Evolutionary conservation across 805 yeast species (phyloP).

Genomic region (Ogataea chonburiensis): DNA sequence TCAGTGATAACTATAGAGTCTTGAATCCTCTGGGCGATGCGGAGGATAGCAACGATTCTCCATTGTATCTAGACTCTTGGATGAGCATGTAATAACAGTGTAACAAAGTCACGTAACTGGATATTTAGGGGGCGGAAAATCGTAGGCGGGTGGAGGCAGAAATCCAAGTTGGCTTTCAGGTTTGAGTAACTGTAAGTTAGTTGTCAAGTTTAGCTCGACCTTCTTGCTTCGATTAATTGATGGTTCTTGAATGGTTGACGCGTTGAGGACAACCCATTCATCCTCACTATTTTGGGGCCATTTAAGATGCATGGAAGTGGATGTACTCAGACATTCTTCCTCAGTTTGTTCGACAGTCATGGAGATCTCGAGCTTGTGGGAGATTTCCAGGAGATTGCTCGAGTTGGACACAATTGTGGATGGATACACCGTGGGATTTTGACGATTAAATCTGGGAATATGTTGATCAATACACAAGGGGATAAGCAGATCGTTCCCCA

Average conservation of each 20-base stretch:
- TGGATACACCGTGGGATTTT: constrained; percentile 21
- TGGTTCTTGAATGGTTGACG: constrained; percentile 23
- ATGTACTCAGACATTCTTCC: neutral
- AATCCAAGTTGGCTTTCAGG: constrained; percentile 24
- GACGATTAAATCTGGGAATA: constrained; percentile 8
- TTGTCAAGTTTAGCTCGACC: constrained; percentile 27
- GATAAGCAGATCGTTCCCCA: neutral
- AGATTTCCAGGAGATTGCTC: constrained; percentile 21
- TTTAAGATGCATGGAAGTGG: neutral
- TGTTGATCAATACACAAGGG: neutral
- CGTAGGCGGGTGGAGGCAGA: constrained; percentile 23
- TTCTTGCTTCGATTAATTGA: constrained; percentile 7
- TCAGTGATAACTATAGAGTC: constrained; percentile 34
- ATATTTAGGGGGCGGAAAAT: constrained; percentile 6
- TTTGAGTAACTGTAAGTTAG: constrained; percentile 20
- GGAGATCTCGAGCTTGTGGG: constrained; percentile 21
- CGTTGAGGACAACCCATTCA: constrained; percentile 21
- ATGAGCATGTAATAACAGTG: constrained; percentile 20
- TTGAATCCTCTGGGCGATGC: constrained; percentile 23
- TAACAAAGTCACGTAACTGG: constrained; percentile 5
- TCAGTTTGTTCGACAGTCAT: constrained; percentile 7
- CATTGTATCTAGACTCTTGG: constrained; percentile 33
- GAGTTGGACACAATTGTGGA: constrained; percentile 17
- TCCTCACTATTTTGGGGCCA: constrained; percentile 17
- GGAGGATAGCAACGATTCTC: constrained; percentile 19